Conservation (phyloP, 2,329 filamentous ascomycete species). For the Penicillium verrucosum region DNA sequence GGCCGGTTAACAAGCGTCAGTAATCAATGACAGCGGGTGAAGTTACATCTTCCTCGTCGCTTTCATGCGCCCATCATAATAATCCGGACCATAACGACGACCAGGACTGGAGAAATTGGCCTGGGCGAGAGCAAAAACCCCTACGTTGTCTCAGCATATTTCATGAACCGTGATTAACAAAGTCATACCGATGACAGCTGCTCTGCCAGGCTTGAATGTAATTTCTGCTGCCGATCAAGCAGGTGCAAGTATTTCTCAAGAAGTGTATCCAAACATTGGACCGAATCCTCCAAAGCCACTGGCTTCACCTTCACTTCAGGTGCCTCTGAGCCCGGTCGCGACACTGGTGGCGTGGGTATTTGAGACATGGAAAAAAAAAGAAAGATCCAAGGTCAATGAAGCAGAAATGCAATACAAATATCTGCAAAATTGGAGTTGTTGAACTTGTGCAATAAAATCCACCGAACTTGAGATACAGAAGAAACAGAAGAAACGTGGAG, state of each 20-base stretch:
- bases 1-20: constrained; percentile 1
- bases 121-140: constrained; percentile 49
- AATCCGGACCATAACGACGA: constrained; percentile 48
- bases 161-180: not conserved
- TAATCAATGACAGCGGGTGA: not conserved
- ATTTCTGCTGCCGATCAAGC: constrained; percentile 42
- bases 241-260: constrained; percentile 45
- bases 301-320: constrained; percentile 22
- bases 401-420: not conserved
- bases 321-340: constrained; percentile 29
- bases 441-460: not conserved
- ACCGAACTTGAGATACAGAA: constrained; percentile 6
- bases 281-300: constrained; percentile 25
- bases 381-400: not conserved
- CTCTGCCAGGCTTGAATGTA: constrained; percentile 39
- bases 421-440: not conserved
- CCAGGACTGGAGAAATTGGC: constrained; percentile 48
- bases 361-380: constrained; percentile 26
- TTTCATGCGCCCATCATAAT: constrained; percentile 52
- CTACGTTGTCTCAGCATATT: constrained; percentile 31
- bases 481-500: constrained; percentile 11
- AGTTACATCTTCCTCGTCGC: constrained; percentile 42
- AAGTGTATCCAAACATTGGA: constrained; percentile 38
- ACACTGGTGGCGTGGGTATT: constrained; percentile 36
- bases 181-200: constrained; percentile 40